Conservation (phyloP, 345 rosid genomes). For the Melaleuca alternifolia region DNA sequence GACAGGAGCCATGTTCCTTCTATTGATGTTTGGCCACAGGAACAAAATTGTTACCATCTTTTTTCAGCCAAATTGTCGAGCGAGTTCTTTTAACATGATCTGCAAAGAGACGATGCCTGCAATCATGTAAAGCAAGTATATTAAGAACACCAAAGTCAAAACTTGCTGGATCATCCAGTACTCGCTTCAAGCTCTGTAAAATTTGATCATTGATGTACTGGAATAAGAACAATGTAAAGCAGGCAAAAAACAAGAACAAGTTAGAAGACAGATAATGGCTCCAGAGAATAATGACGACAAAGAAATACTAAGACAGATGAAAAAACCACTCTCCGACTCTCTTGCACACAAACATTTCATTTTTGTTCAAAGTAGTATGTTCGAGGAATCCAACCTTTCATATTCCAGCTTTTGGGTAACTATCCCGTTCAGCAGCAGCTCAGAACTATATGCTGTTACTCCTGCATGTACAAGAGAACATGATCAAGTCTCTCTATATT, state of each 20-base stretch:
- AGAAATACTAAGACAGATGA: background rate
- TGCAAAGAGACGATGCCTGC: slow-evolving; percentile 62
- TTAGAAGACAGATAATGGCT: background rate
- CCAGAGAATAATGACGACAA: background rate
- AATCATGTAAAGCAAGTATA: background rate
- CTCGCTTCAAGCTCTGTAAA: background rate
- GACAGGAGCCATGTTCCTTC: background rate
- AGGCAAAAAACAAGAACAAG: background rate
- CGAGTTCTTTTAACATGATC: slow-evolving; percentile 68
- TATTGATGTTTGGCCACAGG: slow-evolving; percentile 24
- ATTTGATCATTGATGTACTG: background rate
- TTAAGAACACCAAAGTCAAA: background rate
- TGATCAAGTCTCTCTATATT: background rate
- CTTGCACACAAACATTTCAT: background rate
- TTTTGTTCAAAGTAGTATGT: background rate
- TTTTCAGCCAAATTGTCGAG: slow-evolving; percentile 61
- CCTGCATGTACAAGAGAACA: slow-evolving; percentile 29
- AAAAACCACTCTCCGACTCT: background rate
- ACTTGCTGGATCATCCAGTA: background rate
- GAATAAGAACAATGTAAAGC: background rate
- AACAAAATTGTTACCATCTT: slow-evolving; percentile 31
- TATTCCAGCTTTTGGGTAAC: slow-evolving; percentile 78
- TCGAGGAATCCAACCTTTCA: slow-evolving; percentile 48
- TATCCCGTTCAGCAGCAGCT: slow-evolving; percentile 78
- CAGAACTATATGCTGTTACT: slow-evolving; percentile 66